Evolutionary conservation across 2,329 filamentous ascomycete species (phyloP), one percentile per base, ranked within the genome.

Genomic region (Apiospora pterosperma): DNA sequence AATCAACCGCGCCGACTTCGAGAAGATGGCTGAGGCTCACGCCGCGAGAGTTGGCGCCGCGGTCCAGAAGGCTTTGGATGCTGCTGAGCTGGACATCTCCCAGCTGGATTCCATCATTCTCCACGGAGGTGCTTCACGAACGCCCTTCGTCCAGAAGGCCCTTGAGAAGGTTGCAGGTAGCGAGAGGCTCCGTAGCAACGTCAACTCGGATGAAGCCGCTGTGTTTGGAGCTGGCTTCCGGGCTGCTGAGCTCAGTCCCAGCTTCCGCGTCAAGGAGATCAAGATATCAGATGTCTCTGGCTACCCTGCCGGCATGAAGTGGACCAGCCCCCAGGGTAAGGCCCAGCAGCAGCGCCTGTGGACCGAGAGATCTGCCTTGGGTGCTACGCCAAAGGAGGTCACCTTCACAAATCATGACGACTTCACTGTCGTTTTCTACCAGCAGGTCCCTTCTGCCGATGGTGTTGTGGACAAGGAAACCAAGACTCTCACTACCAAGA

Each of bases 181-280:
- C 8, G 88, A 91, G 62, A 97, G 97, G 82, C 84, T 99, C 66
- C 90, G 93, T 69, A 91, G 90, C 74, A 99, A 96, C 72, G 96
- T 99, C 75, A 99, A 99, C 80, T 92, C 95, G 12, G 96, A 99
- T 73, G 96, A 99, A 79, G 91, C 96, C 28, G 96, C 96, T 61
- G 96, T 97, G 11, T 97, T 98, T 77, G 96, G 96, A 71, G 95
- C 96, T 63, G 94, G 91, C 34, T 98, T 99, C 84, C 92, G 94
- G 75, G 96, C 92, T 61, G 96, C 96, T 62, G 89, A 92, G 71
- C 85, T 99, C 65, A 97, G 93, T 79, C 93, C 95, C 44, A 95
- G 92, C 76, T 99, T 99, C 88, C 90, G 93, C 67, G 96, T 99
- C 75, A 99, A 98, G 84, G 96, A 98, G 75, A 99, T 99, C 69